phyloP scores from a whole-genome alignment of 116 monocot genomes.

The Iris pallida region DNA sequence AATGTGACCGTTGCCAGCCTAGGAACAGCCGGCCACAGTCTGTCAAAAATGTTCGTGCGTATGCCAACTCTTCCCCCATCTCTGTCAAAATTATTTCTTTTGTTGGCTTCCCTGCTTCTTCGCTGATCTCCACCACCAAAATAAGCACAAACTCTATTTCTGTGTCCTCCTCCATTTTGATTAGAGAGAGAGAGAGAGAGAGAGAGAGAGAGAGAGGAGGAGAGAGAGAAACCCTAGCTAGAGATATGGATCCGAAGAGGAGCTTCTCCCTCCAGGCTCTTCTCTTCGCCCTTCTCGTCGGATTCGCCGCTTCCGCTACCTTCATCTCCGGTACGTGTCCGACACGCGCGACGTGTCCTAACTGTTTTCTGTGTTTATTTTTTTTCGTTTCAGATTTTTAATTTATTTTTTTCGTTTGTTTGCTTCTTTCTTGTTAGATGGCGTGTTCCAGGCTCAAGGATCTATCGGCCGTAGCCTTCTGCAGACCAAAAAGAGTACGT shows the following conservation, averaged over 20 bases:
- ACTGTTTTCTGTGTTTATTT: not conserved
- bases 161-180: not conserved
- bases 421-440: not conserved
- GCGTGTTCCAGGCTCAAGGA: not conserved
- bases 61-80: not conserved
- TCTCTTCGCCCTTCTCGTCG: conserved; percentile 1
- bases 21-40: too few species aligned
- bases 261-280: not conserved
- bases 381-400: not conserved
- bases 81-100: not conserved
- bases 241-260: not conserved
- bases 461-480: conserved; percentile 5
- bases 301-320: conserved; percentile 3
- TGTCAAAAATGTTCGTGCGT: not conserved
- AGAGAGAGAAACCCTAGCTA: conserved; percentile 1
- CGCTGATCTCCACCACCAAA: not conserved
- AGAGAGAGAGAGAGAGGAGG: conserved; percentile 1
- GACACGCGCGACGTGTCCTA: too few species aligned
- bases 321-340: conserved; percentile 2
- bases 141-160: not conserved
- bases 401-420: not conserved
- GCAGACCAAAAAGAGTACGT: not conserved
- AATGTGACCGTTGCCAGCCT: too few species aligned
- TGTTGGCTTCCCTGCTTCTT: not conserved
- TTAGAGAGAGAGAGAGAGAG: conserved; percentile 2